These are phyloP conservation scores for Crepidotus variabilis DNA, from an alignment of 768 basidiomycete species.

Conservation along the genomic window DNA sequence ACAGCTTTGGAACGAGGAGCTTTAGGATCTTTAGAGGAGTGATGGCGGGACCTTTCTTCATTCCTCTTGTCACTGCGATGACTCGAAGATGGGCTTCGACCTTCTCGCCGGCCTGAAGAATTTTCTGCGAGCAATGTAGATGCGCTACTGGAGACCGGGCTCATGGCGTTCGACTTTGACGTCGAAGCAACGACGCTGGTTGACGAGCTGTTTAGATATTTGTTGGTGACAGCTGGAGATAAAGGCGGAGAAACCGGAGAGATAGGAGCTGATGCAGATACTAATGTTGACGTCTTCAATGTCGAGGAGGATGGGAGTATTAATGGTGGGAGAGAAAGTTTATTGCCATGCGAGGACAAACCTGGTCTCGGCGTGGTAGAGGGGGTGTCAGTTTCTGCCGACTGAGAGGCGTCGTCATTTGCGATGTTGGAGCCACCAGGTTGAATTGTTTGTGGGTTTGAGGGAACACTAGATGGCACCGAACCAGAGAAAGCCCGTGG, in stretches of 20 bases:
- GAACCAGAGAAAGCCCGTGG: not conserved
- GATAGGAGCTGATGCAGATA: not conserved
- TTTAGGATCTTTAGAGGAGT: not conserved
- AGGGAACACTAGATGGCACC: not conserved
- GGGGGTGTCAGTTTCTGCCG: not conserved
- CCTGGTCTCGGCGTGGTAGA: not conserved
- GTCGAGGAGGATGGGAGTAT: not conserved
- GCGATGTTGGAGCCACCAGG: not conserved
- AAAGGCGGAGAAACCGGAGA: not conserved
- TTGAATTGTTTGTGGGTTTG: not conserved
- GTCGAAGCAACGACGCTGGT: not conserved
- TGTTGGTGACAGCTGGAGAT: not conserved
- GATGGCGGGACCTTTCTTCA: not conserved
- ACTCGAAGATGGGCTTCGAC: too few relatives aligned
- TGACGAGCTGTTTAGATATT: not conserved
- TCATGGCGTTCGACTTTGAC: not conserved
- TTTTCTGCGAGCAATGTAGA: not conserved
- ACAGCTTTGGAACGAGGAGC: not conserved
- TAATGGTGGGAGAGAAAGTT: not conserved
- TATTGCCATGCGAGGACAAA: not conserved
- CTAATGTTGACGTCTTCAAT: not conserved
- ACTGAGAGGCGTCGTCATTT: not conserved
- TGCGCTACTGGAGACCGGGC: not conserved
- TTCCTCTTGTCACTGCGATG: not conserved
- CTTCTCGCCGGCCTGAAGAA: not conserved